Conservation (phyloP, 441 rosid species). For the Lagerstroemia fauriei region DNA sequence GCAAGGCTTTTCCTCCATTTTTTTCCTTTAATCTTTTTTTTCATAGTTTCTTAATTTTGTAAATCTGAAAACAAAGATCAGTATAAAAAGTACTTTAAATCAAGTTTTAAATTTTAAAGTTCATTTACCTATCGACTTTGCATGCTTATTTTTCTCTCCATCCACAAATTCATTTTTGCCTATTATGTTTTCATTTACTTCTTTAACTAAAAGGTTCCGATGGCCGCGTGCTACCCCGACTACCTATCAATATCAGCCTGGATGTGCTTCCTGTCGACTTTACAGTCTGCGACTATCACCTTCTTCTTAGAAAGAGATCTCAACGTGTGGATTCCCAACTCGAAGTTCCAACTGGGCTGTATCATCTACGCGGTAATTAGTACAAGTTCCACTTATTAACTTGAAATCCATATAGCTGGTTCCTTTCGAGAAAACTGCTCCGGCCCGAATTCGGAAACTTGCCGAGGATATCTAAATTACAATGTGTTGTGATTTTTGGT, state of each 20-base stretch:
- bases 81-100: no score
- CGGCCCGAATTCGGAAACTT: no score
- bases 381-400: background rate
- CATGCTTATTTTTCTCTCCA: no score
- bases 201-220: constrained; percentile 47
- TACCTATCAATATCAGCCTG: constrained; percentile 54
- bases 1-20: no score
- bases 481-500: background rate
- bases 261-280: constrained; percentile 57
- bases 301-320: constrained; percentile 42
- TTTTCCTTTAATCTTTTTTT: no score
- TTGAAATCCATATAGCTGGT: no score
- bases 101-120: no score
- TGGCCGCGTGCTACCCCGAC: constrained; percentile 49
- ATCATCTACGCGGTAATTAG: constrained; percentile 49
- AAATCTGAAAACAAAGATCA: no score
- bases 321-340: constrained; percentile 45
- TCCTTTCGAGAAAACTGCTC: background rate
- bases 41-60: no score
- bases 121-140: no score
- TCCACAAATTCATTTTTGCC: no score
- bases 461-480: no score
- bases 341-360: constrained; percentile 43
- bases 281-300: constrained; percentile 49
- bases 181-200: background rate